phyloP scores from a whole-genome alignment of 208 protist genomes.

The Trichomonas tenax region DNA sequence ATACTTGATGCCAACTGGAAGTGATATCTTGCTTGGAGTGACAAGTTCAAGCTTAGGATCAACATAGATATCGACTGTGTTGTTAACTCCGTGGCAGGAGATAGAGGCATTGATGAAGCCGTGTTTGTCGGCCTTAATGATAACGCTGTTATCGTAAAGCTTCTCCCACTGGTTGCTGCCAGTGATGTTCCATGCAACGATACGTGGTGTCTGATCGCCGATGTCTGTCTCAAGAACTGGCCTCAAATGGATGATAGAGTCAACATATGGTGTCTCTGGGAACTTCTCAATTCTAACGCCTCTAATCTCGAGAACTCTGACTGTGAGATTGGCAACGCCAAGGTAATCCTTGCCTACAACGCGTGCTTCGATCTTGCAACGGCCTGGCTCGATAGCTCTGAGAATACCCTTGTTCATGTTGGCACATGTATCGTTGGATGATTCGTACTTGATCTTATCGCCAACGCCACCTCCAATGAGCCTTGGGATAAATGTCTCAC shows the following conservation, averaged over 20 bases:
- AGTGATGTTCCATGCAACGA: neutral
- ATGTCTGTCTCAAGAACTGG: slow-evolving; percentile 2
- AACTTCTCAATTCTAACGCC: neutral
- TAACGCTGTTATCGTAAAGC: neutral
- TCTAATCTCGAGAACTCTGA: neutral
- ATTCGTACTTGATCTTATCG: neutral
- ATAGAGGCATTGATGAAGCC: neutral
- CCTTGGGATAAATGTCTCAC: neutral
- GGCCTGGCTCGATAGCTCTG: neutral
- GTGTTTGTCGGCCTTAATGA: neutral
- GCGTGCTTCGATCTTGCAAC: neutral
- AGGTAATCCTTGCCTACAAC: neutral
- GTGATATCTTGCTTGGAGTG: neutral
- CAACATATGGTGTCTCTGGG: neutral
- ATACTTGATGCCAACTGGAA: neutral
- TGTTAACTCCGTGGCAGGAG: too few species aligned
- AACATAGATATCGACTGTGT: neutral
- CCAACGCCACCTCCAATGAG: neutral
- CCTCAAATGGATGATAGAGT: neutral
- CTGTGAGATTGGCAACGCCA: neutral
- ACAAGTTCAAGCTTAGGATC: neutral
- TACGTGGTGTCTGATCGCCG: neutral
- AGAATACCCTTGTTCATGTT: neutral
- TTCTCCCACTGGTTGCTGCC: neutral
- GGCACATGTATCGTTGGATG: neutral